Evolutionary conservation across 179 eudicot species (phyloP), one percentile per base, ranked within the genome.

Genomic region (Spinacia oleracea): DNA sequence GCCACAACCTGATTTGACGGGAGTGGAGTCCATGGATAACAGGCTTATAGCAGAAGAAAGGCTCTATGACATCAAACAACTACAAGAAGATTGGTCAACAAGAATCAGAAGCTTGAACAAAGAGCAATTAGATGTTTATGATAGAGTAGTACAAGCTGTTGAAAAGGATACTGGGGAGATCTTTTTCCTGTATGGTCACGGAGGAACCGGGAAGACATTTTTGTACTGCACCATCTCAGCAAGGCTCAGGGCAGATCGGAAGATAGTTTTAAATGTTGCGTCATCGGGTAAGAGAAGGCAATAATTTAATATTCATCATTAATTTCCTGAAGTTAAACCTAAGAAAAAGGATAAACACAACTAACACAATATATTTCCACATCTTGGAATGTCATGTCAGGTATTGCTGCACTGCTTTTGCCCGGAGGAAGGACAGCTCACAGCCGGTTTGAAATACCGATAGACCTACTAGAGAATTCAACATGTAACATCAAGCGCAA

Each of bases 141-240:
- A 23, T 7, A 20, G 3, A 23, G 58, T 65, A 15, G 12, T 48
- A 1, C 8, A 77, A 48, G 63, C 43, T 0, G 69, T 31, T 11
- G 14, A 46, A 8, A 66, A 32, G 0, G 51, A 50, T 32, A 23
- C 25, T 5, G 50, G 48, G 1, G 35, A 59, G 0, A 25, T 74
- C 9, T 68, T 34, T 14, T 68, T 75, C 18, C 51, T 75, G 6
- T 43, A 74, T 12, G 76, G 71, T n/a, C 69, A 62, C 9, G 81
- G 66, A 23, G 83, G 83, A 6, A 76, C 51, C 0, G 67, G 67
- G 5, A 63, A 63, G 38, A 63, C 67, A 6, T 63, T 29, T 29
- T 3, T 63, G 1, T 63, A 63, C 20, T 9, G 40, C 40, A 63
- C 67, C 9, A 63, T 63, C 40, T 29, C 40, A 29, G 67, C 40